These are phyloP conservation scores for Sporobolomyces roseus DNA, from an alignment of 768 basidiomycete species.

Conservation along the genomic window DNA sequence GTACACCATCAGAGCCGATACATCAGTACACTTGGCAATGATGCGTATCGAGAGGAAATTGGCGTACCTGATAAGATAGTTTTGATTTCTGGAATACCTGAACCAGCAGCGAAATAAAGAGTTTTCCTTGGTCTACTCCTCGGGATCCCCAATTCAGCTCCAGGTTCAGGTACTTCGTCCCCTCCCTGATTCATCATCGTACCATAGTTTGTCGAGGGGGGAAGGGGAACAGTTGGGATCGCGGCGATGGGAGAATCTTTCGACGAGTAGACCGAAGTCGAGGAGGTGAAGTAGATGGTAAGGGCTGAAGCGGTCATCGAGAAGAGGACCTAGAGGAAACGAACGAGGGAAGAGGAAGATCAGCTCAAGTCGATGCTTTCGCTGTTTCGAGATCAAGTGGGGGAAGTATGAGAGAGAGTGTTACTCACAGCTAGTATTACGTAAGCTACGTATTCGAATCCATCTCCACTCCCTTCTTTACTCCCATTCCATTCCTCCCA, in stretches of 20 bases:
- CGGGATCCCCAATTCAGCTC: constrained; percentile 8
- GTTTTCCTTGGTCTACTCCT: constrained; percentile 33
- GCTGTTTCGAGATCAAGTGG: too few relatives aligned
- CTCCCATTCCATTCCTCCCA: constrained; percentile 51
- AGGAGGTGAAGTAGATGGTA: constrained; percentile 81
- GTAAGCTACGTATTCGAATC: constrained; percentile 67
- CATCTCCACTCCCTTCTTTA: constrained; percentile 42
- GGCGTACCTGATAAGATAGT: constrained; percentile 82
- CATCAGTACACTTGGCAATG: too few relatives aligned
- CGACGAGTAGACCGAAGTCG: constrained; percentile 77
- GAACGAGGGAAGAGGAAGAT: too few relatives aligned
- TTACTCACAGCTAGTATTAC: constrained; percentile 71
- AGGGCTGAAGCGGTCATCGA: constrained; percentile 70
- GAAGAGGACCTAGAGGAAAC: constrained; percentile 74
- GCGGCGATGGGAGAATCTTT: constrained; percentile 66
- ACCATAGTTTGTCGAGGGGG: neutral
- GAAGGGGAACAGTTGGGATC: neutral
- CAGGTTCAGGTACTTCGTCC: constrained; percentile 12
- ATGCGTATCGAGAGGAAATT: too few relatives aligned
- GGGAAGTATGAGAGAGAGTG: too few relatives aligned
- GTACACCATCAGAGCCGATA: too few relatives aligned
- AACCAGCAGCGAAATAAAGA: constrained; percentile 66
- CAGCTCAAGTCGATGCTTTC: too few relatives aligned
- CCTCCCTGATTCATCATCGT: neutral
- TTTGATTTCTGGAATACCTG: constrained; percentile 96